Evolutionary conservation across 192 early-diverging fungal species (phyloP), one percentile per base, ranked within the genome.

Genomic region (Funneliformis geosporum): DNA sequence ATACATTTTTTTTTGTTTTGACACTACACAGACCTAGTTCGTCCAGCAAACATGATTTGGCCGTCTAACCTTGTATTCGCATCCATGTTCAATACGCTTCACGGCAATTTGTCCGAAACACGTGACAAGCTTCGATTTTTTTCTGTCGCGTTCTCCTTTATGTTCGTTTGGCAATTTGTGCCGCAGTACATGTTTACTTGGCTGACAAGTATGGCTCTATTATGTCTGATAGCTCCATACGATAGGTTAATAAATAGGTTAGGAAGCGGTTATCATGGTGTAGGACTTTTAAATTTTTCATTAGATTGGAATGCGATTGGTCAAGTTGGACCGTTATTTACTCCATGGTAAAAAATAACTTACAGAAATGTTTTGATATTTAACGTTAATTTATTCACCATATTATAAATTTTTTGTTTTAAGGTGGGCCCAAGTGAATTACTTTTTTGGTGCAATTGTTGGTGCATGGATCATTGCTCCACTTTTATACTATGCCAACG

Each of bases 241-340:
- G 83, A 43, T 43, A 80, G 80, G 23, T 75, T 67, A 1, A 66
- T 83, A 9, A 69, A 79, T 12, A 83, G 80, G 21, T 68, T 83
- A 5, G 88, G 89, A n/a, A 85, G 84, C 47, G 89, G 87, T 50
- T 59, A 86, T 38, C 83, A 88, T 42, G 94, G 94, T 28, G 83
- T 95, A 43, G 94, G 94, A 2, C 87, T 94, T 71, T 81, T 91
- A 33, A 90, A 88, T 71, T 90, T 95, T 46, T 86, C 91, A 8
- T 78, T 95, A 12, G 94, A 96, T 84, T 96, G 94, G 94, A 90
- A 86, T 73, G 82, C 88, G 40, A 86, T 94, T 28, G 86, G 61
- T 11, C 75, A 76, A 46, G 27, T 87, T 12, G 88, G 90, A 2
- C 86, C 86, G 59, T 91, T 89, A 83, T 80, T 83, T 46, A 91